Evolutionary conservation across 2,329 filamentous ascomycete species (phyloP).

Genomic region (Colletotrichum echinochloae): DNA sequence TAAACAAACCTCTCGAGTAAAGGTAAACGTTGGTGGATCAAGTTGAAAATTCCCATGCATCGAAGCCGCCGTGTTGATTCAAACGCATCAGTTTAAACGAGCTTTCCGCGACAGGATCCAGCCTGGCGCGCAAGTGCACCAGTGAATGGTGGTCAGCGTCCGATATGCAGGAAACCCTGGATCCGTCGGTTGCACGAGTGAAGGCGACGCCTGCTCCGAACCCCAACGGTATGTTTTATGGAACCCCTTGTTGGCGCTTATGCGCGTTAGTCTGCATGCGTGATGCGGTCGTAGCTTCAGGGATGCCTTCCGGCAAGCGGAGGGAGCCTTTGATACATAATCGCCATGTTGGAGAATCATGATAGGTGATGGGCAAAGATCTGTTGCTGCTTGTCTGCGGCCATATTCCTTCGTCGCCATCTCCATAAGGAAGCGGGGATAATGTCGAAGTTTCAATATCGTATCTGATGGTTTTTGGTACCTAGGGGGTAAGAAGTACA

Average conservation of each 20-base stretch:
- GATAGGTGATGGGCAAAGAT: not conserved
- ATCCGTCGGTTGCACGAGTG: slow-evolving; percentile 10
- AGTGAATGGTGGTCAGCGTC: slow-evolving; percentile 3
- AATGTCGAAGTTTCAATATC: slow-evolving; percentile 19
- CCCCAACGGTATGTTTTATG: slow-evolving; percentile 3
- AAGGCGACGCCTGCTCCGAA: slow-evolving; percentile 6
- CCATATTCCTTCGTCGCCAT: not conserved
- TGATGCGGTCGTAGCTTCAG: slow-evolving; percentile 37
- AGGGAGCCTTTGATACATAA: not conserved
- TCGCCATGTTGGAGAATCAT: not conserved
- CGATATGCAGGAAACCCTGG: not conserved
- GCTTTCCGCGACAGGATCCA: slow-evolving; percentile 21
- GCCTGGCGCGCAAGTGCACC: slow-evolving; percentile 23
- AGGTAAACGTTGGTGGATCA: not conserved
- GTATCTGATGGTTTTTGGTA: slow-evolving; percentile 13
- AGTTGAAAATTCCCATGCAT: slow-evolving; percentile 1
- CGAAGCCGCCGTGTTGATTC: not conserved
- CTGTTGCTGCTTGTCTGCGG: not conserved
- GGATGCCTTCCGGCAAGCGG: slow-evolving; percentile 22
- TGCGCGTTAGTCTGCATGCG: slow-evolving; percentile 39
- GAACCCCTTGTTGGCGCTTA: slow-evolving; percentile 38
- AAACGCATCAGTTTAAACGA: not conserved
- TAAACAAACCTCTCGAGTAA: not conserved
- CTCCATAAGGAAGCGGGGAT: not conserved
- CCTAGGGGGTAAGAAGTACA: not conserved